Base-by-base conservation (phyloP, 768 basidiomycete species). In the Paxillus involutus region DNA sequence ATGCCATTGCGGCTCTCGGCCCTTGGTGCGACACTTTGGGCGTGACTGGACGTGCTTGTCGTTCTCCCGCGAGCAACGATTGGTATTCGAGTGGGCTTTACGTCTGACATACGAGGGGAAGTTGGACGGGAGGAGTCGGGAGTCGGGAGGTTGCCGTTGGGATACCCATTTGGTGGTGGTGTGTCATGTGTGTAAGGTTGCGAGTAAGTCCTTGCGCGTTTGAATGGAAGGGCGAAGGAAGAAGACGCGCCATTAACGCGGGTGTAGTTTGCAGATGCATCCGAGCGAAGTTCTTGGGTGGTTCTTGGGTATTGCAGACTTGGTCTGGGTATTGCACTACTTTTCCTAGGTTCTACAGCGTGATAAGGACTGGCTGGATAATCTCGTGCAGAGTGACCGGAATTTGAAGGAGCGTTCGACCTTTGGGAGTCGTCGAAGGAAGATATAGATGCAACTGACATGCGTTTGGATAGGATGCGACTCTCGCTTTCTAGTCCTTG, bases 401-500 rank as follows among this genome's bases (percentile, higher is more conserved):
- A 58, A 41, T 50, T 57, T 13, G 61, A 60, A 43, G 57, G 65
- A 36, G 52, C 56, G 21, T 54, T 42, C 44, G 68, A 58, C 36
- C 61, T 61, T 35, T 55, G 60, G n/a, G 63, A 49, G 57, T 82
- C 81, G 63, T 83, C 82, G 43, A 69, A 60, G 14, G 84, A 84
- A 24, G 80, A 73, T 36, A 88, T 76, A 49, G 89, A 90, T 26
- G 87, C 77, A 55, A 85, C 81, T 35, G 90, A 91, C 67, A 92
- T 82, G 56, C 90, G 85, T 58, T 82, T 85, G 32, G 89, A 76
- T 49, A 94, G 77, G n/a, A 83, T 82, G 36, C 85, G 80, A 63
- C 89, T 91, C 74, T 94, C 91, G 56, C 75, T 80, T 72, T 93
- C 84, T 17, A 94, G 81, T 52, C 91, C 91, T 94, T 63, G 13